Evolutionary conservation across 140 eudicot species (phyloP), one percentile per base, ranked within the genome.

Genomic region (Artemisia princeps): DNA sequence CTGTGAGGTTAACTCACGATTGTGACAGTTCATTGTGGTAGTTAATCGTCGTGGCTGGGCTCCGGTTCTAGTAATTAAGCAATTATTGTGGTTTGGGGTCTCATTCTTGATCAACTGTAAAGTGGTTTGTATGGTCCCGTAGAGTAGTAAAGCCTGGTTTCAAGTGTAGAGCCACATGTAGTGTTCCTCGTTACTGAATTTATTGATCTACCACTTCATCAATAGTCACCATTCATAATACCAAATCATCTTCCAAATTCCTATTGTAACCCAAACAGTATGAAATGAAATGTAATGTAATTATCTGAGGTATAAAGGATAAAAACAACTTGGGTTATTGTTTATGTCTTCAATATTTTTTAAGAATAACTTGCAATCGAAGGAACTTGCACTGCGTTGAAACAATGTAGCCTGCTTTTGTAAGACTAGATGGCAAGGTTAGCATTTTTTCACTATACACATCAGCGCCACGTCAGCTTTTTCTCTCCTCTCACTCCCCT

Each of bases 101-200:
- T 59, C 50, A 67, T 58, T 74, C 74, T 74, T 49, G 80, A 57
- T 76, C 63, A 45, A 62, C 72, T 63, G 72, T 70, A 55, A 74
- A 74, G 78, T 67, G 63, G 74, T 11, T 4, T 70, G 33, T 30
- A 68, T 67, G 80, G 80, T 76, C 80, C 76, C 72, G 37, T 46
- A 13, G 40, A 40, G 78, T 57, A 74, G 67, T 66, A 74, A 66
- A 56, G 72, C 30, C 62, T 55, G 58, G 55, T 62, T 63, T 57
- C 72, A 70, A 76, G 63, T 70, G 33, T 76, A 70, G 28, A 64
- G 46, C 51, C 80, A 76, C 80, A 76, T 76, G 80, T 13, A 13
- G 68, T 76, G 80, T 76, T 76, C 76, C 72, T 69, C 52, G 44
- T 76, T 70, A 48, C 76, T 76, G 42, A 10, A 70, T 69, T 69